These are phyloP conservation scores for Ogataea pini DNA, from an alignment of 805 yeast genomes.

Conservation along the genomic window DNA sequence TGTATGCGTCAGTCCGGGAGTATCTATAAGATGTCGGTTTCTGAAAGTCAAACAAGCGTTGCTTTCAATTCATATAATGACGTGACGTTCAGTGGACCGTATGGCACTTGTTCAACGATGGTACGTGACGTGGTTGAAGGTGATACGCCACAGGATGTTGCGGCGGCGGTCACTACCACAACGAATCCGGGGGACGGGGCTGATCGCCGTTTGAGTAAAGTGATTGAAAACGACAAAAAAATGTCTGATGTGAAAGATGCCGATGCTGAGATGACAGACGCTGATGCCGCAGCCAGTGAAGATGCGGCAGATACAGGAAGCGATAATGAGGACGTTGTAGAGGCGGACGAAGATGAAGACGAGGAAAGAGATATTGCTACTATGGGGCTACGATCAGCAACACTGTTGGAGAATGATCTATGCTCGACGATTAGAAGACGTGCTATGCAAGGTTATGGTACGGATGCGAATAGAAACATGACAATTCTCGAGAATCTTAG, in stretches of 20 bases:
- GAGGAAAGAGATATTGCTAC: constrained; percentile 8
- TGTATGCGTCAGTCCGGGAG: constrained; percentile 93
- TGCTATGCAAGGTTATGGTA: constrained; percentile 72
- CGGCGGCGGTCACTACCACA: neutral
- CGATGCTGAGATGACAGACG: neutral
- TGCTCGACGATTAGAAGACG: constrained; percentile 70
- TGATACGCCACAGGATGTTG: neutral
- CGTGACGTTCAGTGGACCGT: constrained; percentile 58
- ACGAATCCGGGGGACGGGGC: neutral
- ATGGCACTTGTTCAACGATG: constrained; percentile 51
- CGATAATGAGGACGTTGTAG: neutral
- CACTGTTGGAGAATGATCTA: constrained; percentile 66
- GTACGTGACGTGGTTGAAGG: constrained; percentile 33
- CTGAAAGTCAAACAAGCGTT: constrained; percentile 63
- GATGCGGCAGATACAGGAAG: neutral
- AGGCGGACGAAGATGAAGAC: constrained; percentile 6
- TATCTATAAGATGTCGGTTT: constrained; percentile 74
- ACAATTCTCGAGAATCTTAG: constrained; percentile 55
- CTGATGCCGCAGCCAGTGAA: neutral
- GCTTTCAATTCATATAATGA: constrained; percentile 71
- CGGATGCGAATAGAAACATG: constrained; percentile 65
- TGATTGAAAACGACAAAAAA: neutral
- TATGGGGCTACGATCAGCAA: constrained; percentile 25
- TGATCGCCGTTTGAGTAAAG: neutral
- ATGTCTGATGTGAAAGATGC: neutral